Percentiles rank a stretch among this genome's conserved stretches.
Evolutionary conservation across 2,329 filamentous ascomycete species (phyloP).

Genomic region (Talaromyces albobiverticillius): DNA sequence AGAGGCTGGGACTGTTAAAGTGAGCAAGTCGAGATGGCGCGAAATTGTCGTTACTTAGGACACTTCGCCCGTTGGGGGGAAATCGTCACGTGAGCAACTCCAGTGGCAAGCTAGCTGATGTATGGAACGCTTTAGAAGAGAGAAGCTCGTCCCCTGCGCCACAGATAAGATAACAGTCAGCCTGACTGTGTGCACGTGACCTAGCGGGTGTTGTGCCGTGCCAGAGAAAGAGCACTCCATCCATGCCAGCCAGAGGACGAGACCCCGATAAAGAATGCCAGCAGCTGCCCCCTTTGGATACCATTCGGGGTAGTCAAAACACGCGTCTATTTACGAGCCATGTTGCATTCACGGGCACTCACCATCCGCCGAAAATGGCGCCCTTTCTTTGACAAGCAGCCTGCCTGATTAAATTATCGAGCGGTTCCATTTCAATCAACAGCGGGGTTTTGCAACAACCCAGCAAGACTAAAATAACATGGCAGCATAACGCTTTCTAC

Average conservation of each 20-base stretch:
- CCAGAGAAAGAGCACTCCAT: not conserved
- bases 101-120: slow-evolving; percentile 4
- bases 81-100: slow-evolving; percentile 4
- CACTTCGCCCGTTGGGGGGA: slow-evolving; percentile 8
- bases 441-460: too few relatives aligned
- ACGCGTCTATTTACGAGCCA: not conserved
- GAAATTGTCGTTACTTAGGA: slow-evolving; percentile 1
- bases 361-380: not conserved
- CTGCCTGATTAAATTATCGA: not conserved
- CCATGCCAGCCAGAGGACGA: not conserved
- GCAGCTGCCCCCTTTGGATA: not conserved
- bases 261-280: slow-evolving; percentile 3
- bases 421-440: too few relatives aligned
- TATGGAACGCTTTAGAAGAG: slow-evolving; percentile 7
- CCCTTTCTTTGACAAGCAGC: not conserved
- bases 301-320: not conserved
- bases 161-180: too few relatives aligned
- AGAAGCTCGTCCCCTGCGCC: too few relatives aligned
- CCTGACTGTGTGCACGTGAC: not conserved
- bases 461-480: too few relatives aligned
- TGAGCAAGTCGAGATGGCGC: not conserved
- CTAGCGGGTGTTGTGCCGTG: not conserved
- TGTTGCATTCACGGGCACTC: not conserved
- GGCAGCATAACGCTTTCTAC: too few relatives aligned
- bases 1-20: not conserved